Evolutionary conservation across 2,329 filamentous ascomycete genomes (phyloP).

Genomic region (Aspergillus sp.): DNA sequence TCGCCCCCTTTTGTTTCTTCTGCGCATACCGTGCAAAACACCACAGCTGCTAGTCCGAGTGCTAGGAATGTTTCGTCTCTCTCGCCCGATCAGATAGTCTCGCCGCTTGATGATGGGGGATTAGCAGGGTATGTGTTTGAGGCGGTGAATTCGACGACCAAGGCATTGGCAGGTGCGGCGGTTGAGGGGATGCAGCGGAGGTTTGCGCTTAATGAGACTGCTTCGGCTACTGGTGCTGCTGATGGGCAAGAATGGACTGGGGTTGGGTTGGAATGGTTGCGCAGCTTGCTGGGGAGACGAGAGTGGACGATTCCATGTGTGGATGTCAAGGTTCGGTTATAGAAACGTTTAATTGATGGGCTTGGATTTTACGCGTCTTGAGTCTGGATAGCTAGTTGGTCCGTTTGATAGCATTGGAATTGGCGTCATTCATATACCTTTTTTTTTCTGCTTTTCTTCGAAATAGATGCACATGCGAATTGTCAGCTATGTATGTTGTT

Average conservation of each 20-base stretch:
- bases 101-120: conserved; percentile 25
- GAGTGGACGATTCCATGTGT: conserved; percentile 91
- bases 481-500: too few species aligned
- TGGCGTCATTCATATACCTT: too few species aligned
- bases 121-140: conserved; percentile 35
- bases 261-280: conserved; percentile 76
- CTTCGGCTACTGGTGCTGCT: conserved; percentile 8
- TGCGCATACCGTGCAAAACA: conserved; percentile 8
- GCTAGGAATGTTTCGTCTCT: conserved; percentile 6
- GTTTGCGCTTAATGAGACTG: conserved; percentile 19
- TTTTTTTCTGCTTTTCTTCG: too few species aligned
- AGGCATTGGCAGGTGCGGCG: conserved; percentile 59
- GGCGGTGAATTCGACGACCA: conserved; percentile 62
- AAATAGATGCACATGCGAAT: too few species aligned
- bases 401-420: neutral
- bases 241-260: conserved; percentile 60
- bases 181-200: conserved; percentile 52
- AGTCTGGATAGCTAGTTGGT: neutral
- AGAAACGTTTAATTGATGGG: conserved; percentile 1
- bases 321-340: conserved; percentile 77
- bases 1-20: conserved; percentile 57
- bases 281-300: conserved; percentile 69
- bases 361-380: neutral
- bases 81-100: conserved; percentile 22
- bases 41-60: neutral